These are phyloP conservation scores for Xylaria venustula DNA, from an alignment of 495 filamentous ascomycete species.

Conservation along the genomic window DNA sequence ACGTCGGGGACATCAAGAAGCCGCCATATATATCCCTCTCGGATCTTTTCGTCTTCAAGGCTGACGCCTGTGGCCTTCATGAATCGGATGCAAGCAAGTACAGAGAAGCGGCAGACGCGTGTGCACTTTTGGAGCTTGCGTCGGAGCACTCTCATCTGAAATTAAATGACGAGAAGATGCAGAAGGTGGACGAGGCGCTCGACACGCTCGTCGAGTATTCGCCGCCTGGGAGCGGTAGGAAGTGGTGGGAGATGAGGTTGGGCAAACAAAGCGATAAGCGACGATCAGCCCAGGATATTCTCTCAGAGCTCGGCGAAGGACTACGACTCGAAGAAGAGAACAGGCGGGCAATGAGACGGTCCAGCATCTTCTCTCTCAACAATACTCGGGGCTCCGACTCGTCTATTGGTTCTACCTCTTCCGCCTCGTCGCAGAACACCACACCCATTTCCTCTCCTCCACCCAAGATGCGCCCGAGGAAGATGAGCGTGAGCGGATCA, in stretches of 20 bases:
- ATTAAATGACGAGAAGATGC: constrained; percentile 10
- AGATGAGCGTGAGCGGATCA: constrained; percentile 13
- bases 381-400: constrained; percentile 2
- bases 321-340: constrained; percentile 12
- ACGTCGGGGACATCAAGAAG: background rate
- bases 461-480: constrained; percentile 8
- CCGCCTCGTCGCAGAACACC: constrained; percentile 7
- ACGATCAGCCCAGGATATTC: constrained; percentile 14
- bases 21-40: constrained; percentile 14
- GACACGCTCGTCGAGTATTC: constrained; percentile 12
- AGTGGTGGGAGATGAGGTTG: constrained; percentile 8
- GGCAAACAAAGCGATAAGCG: constrained; percentile 22
- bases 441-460: constrained; percentile 3
- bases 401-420: constrained; percentile 2
- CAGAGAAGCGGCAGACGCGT: constrained; percentile 9
- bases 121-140: constrained; percentile 12
- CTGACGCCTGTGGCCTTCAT: constrained; percentile 15
- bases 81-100: constrained; percentile 7
- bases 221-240: constrained; percentile 1
- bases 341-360: constrained; percentile 5
- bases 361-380: constrained; percentile 14
- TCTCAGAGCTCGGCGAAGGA: constrained; percentile 16
- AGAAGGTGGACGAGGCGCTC: constrained; percentile 13
- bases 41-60: constrained; percentile 19
- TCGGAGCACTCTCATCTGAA: constrained; percentile 15